Evolutionary conservation across 2,329 filamentous ascomycete genomes (phyloP).

Genomic region (Microascus cirrosus): DNA sequence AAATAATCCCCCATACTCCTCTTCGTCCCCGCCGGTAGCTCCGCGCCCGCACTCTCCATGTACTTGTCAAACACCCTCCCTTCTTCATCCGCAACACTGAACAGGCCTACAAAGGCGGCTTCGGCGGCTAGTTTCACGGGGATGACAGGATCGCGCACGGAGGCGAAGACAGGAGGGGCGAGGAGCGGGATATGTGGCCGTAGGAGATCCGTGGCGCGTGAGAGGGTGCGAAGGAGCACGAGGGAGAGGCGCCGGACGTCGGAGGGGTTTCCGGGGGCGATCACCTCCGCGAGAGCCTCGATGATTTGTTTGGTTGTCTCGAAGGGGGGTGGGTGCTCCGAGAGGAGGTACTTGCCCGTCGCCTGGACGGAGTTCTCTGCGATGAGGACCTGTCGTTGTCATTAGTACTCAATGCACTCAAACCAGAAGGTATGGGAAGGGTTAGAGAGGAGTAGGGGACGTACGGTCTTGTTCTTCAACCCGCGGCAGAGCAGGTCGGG

Average conservation of each 20-base stretch:
- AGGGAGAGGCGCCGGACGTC: conserved; percentile 80
- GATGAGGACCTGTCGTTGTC: conserved; percentile 53
- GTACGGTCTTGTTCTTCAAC: conserved; percentile 64
- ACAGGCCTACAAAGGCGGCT: conserved; percentile 84
- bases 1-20: conserved; percentile 95
- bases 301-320: conserved; percentile 73
- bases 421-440: not conserved
- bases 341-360: conserved; percentile 79
- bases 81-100: conserved; percentile 83
- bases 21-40: conserved; percentile 62
- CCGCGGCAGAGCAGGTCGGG: conserved; percentile 69
- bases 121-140: conserved; percentile 93
- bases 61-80: conserved; percentile 83
- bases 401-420: not conserved
- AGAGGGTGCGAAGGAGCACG: conserved; percentile 78
- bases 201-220: conserved; percentile 69
- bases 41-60: conserved; percentile 56
- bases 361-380: conserved; percentile 83
- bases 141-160: conserved; percentile 83
- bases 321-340: conserved; percentile 55
- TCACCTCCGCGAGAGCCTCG: conserved; percentile 61
- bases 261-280: conserved; percentile 65
- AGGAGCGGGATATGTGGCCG: conserved; percentile 71
- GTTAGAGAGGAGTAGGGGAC: conserved; percentile 16
- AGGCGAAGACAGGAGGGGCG: conserved; percentile 76